A percentile compares a stretch with the other conserved stretches of the same genome.
These are phyloP conservation scores for Ambrosia trifida DNA, from an alignment of 129 eudicot species.

Conservation along the genomic window DNA sequence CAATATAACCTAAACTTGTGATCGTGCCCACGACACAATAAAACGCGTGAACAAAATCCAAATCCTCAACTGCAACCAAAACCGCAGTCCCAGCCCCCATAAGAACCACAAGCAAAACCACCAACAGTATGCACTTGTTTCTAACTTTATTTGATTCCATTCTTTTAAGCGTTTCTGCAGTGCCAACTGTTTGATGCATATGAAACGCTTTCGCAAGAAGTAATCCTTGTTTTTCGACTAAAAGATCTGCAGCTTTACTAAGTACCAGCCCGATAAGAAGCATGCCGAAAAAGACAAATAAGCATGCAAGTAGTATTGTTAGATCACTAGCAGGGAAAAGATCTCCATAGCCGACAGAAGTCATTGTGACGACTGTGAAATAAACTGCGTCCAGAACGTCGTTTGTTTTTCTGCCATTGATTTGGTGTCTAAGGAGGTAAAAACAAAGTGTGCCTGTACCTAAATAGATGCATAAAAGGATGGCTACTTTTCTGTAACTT, in stretches of 20 bases:
- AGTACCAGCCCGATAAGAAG: constrained; percentile 63
- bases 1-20: constrained; percentile 90
- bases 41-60: constrained; percentile 69
- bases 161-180: constrained; percentile 53
- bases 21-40: constrained; percentile 86
- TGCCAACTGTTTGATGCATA: constrained; percentile 51
- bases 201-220: constrained; percentile 70
- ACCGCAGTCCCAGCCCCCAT: constrained; percentile 65
- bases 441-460: constrained; percentile 64
- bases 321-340: constrained; percentile 62
- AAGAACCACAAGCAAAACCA: constrained; percentile 54
- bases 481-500: constrained; percentile 49
- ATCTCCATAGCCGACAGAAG: constrained; percentile 94
- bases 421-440: constrained; percentile 63
- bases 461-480: constrained; percentile 53
- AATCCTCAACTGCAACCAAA: constrained; percentile 59
- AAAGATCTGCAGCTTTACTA: constrained; percentile 81
- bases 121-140: constrained; percentile 64
- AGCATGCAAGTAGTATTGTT: constrained; percentile 76
- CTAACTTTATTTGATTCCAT: constrained; percentile 57
- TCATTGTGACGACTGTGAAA: constrained; percentile 94
- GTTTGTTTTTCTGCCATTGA: constrained; percentile 60
- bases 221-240: constrained; percentile 79
- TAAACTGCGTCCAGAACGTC: constrained; percentile 68
- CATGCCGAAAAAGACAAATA: constrained; percentile 88